Evolutionary conservation across 148 eudicot genomes (phyloP), one percentile per base, ranked within the genome.

Genomic region (Dianthus caryophyllus): DNA sequence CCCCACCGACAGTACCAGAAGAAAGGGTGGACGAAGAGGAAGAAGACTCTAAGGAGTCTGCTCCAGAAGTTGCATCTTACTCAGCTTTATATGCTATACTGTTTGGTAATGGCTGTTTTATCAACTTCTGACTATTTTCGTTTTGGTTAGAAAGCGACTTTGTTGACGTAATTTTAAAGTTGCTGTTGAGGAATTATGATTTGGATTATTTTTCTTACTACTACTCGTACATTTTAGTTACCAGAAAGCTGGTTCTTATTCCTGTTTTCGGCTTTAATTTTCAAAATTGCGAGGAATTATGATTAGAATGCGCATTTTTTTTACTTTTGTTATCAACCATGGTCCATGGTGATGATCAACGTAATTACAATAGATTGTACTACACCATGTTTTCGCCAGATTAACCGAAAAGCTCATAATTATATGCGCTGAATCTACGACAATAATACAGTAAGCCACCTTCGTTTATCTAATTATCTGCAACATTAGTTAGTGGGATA

Each of bases 21-120:
- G 66, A 44, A 44, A 44, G 66, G 66, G 66, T 43, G 66, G 66
- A 6, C 66, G 66, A 1, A 24, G 66, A 63, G 66, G 66, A 63
- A 25, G 66, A 63, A 44, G 66, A 36, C 25, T 63, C 33, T 63
- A 63, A 44, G 36, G 36, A 25, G 14, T 7, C 36, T 63, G 3
- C 26, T 10, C 33, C 5, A 62, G 49, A 43, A 30, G 13, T 62
- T 0, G 6, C 14, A 26, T 39, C 20, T 63, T 8, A 63, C 66
- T 44, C 31, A 8, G 33, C 51, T 14, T 44, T 52, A 63, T 31
- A 44, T 44, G 66, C 25, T 60, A 0, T 9, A 18, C 22, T 5
- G 2, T 15, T 41, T 11, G 24, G 50, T 61, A 26, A 29, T 39
- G 29, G 50, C 49, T 61, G n/a, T 61, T 61, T 61, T 41, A 39